Evolutionary conservation across 2,329 filamentous ascomycete species (phyloP), one percentile per base, ranked within the genome.

Genomic region (Paraphoma chrysanthemicola): DNA sequence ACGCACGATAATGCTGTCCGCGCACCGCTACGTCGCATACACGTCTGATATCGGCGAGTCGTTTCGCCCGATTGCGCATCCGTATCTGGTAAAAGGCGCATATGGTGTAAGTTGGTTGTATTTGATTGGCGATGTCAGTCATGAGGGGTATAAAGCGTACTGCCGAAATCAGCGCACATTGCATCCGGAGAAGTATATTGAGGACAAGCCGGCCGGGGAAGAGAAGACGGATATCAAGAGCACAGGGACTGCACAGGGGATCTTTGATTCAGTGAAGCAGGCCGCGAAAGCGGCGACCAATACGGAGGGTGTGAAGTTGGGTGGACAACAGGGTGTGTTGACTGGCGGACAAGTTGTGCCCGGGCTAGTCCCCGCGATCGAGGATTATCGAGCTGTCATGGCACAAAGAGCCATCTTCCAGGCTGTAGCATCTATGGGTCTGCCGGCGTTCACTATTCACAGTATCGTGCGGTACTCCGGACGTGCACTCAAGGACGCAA

Each of bases 101-200:
- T 99, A 99, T 73, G 94, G 87, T 47, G 82, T 99, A 42, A 96
- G 92, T 1, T 98, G 95, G 95, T 83, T 90, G 10, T 99, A 99
- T 72, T 86, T 99, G 18, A 78, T 93, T 12, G 94, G 95, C 47
- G 95, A 99, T 72, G 94, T 98, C 46, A 84, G 86, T 33, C 89
- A 97, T 73, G 95, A 99, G 77, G 94, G 95, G 6, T 98, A 97
- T 82, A 97, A 97, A 74, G 90, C 94, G 7, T 98, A 97, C 76
- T 85, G 90, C 76, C 87, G 90, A 54, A 98, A 99, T 74, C 91
- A 95, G 77, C 85, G 86, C 39, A 83, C 87, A 0, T 78, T 93
- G 18, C 86, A 93, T 66, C 92, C 92, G 0, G 82, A 88, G 9
- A 74, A 88, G 11, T 64, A 67, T 41, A 45, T 61, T 1, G 54